Percentiles rank a stretch among this genome's conserved stretches.
Evolutionary conservation across 306 rosid genomes (phyloP).

Genomic region (Dryas octopetala): DNA sequence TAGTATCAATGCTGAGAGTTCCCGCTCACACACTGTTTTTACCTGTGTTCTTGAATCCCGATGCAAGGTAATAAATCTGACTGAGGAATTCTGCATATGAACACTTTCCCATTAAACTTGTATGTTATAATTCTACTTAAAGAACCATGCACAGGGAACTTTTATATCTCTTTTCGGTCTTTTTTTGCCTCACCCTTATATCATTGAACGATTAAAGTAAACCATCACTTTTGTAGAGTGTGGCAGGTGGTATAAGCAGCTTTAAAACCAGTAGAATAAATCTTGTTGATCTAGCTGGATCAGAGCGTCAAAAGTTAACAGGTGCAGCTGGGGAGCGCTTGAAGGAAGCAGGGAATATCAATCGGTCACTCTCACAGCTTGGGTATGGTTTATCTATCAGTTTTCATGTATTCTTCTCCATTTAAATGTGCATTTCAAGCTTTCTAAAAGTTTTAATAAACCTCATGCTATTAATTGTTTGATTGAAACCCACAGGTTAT

Average conservation of each 20-base stretch:
- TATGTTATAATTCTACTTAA: neutral
- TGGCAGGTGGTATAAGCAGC: constrained; percentile 76
- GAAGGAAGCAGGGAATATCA: constrained; percentile 98
- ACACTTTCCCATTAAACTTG: neutral
- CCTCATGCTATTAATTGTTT: neutral
- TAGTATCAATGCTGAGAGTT: constrained; percentile 95
- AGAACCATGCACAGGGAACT: neutral
- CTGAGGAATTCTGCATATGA: neutral
- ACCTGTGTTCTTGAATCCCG: constrained; percentile 94
- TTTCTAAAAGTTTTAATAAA: neutral
- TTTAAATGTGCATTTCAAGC: neutral
- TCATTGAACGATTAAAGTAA: constrained; percentile 24
- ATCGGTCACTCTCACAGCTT: constrained; percentile 96
- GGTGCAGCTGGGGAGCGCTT: constrained; percentile 98
- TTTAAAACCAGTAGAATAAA: constrained; percentile 95
- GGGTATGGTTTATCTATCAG: constrained; percentile 59
- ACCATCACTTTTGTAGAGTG: constrained; percentile 53
- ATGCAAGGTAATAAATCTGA: constrained; percentile 63
- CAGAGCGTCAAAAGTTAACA: constrained; percentile 87
- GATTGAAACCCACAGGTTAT: neutral
- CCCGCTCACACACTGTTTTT: constrained; percentile 98
- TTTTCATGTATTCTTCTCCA: neutral
- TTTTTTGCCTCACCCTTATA: neutral
- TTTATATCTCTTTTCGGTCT: neutral
- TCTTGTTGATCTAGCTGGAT: constrained; percentile 98